Percentiles rank a stretch among this genome's conserved stretches.
Conservation (phyloP, 768 basidiomycete genomes). For the Serendipita sp. region DNA sequence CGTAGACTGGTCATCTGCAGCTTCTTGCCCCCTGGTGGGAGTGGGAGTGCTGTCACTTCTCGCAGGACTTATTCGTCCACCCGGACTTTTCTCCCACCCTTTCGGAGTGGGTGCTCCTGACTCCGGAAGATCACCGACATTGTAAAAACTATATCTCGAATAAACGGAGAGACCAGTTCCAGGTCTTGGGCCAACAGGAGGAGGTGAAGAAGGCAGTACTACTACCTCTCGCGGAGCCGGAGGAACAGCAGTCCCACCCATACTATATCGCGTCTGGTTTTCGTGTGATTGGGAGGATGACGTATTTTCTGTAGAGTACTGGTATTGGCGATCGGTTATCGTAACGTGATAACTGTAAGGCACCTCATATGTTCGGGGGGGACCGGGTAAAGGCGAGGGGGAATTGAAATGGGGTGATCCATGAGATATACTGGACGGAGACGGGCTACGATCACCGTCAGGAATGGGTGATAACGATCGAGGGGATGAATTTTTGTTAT, state of each 20-base stretch:
- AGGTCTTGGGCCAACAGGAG: not conserved
- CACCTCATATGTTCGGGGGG: not conserved
- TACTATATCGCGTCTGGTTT: not conserved
- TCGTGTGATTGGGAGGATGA: not conserved
- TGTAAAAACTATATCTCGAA: conserved; percentile 1
- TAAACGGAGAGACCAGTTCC: not conserved
- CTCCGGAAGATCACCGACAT: not conserved
- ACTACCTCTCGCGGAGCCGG: not conserved
- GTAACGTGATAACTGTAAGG: conserved; percentile 2
- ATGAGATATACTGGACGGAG: not conserved
- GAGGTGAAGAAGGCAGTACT: not conserved
- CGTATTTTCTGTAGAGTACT: not conserved
- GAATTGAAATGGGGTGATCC: not conserved
- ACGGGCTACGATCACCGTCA: not conserved
- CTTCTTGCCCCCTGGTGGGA: conserved; percentile 2
- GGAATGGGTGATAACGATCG: not conserved
- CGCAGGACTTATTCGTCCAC: not conserved
- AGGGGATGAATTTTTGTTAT: not conserved
- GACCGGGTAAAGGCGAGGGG: not conserved
- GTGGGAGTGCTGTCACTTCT: conserved; percentile 2
- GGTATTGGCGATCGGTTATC: not conserved
- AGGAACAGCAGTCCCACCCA: not conserved
- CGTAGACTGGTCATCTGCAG: not conserved
- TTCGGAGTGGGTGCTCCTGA: not conserved
- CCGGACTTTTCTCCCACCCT: not conserved